Conservation (phyloP, 495 filamentous ascomycete genomes). For the Lepraria neglecta region DNA sequence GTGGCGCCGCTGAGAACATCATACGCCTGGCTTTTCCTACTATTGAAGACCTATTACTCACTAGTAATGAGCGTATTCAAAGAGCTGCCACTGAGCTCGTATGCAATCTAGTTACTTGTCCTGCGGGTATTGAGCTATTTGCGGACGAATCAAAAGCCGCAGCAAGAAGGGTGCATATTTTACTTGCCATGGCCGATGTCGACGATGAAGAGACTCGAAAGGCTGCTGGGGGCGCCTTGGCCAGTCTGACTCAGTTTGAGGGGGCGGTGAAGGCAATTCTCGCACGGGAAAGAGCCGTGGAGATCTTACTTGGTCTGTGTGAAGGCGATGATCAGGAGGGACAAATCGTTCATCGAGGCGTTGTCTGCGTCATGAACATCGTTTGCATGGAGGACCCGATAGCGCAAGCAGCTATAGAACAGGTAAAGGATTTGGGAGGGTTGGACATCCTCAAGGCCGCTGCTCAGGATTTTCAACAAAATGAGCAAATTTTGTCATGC, state of each 20-base stretch:
- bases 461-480: neutral
- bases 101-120: slow-evolving; percentile 81
- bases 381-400: slow-evolving; percentile 38
- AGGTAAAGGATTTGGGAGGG: slow-evolving; percentile 30
- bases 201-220: slow-evolving; percentile 72
- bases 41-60: slow-evolving; percentile 78
- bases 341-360: slow-evolving; percentile 68
- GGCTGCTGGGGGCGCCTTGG: slow-evolving; percentile 83
- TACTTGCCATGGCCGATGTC: slow-evolving; percentile 80
- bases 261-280: slow-evolving; percentile 61
- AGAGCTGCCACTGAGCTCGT: slow-evolving; percentile 82
- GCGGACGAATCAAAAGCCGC: slow-evolving; percentile 63
- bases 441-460: neutral
- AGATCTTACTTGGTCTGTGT: slow-evolving; percentile 66
- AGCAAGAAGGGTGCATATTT: slow-evolving; percentile 64
- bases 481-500: slow-evolving; percentile 6
- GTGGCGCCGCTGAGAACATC: slow-evolving; percentile 60
- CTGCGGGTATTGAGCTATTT: slow-evolving; percentile 68
- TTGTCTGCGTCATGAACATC: slow-evolving; percentile 64
- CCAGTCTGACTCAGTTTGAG: slow-evolving; percentile 73
- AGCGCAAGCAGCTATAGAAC: slow-evolving; percentile 14
- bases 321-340: slow-evolving; percentile 57
- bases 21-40: slow-evolving; percentile 63
- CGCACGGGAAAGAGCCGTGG: slow-evolving; percentile 59
- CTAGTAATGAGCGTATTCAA: slow-evolving; percentile 65